Evolutionary conservation across 1,284 basidiomycete genomes (phyloP), one percentile per base, ranked within the genome.

Genomic region (Cryptococcus jaspeensis): DNA sequence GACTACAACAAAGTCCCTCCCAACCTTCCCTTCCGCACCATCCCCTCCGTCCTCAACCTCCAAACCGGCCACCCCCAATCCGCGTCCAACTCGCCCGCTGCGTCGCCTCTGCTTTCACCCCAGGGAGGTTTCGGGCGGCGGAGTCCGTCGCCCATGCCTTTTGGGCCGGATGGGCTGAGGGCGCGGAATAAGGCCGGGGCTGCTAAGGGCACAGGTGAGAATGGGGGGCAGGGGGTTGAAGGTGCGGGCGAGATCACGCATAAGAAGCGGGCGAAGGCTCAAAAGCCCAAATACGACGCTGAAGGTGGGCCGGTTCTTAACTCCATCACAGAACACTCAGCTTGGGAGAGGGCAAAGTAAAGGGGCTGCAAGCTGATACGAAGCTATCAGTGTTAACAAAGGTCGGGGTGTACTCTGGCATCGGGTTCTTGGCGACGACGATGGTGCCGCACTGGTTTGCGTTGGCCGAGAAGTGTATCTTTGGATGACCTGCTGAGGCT

Each of bases 401-500:
- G 78, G 87, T 94, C 3, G 85, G 92, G 47, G 92, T 95, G 3
- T 97, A 96, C 71, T 83, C 84, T 50, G 92, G 91, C 0, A 94
- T 96, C 58, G 90, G 84, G 0, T 72, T 89, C 25, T 72, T 93
- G 16, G 84, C 86, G 0, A 76, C 80, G 5, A 84, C 86, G 56
- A 72, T 80, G 1, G 78, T 87, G 35, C 90, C 90, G 0, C 72
- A 86, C 16, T 73, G 85, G 66, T 92, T 92, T 67, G 84, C 87
- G 65, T 52, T 83, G 7, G 64, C 89, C 4, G 89, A 76, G 58
- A 18, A 48, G 20, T 22, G 25, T 15, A 20, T 62, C 16, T 43
- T 57, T 15, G 44, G 45, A 38, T 57, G 49, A 55, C 22, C n/a
- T n/a, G n/a, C n/a, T n/a, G n/a, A n/a, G n/a, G n/a, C n/a, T n/a